Evolutionary conservation across 225 moss, liverwort and hornwort species (phyloP), one percentile per base, ranked within the genome.

Genomic region (Asterella californica): DNA sequence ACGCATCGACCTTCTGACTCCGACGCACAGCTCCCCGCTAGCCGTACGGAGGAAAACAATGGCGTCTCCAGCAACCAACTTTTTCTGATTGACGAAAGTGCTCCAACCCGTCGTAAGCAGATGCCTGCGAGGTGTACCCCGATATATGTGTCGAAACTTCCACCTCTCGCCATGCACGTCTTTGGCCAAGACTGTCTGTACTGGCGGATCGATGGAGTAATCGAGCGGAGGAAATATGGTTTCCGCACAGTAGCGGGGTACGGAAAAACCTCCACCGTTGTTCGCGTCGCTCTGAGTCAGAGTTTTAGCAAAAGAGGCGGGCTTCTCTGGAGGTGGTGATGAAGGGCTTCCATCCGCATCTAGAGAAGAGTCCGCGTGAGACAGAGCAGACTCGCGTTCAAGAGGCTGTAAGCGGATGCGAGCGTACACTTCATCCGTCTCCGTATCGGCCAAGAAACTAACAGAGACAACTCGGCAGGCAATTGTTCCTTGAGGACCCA

Each of bases 101-200:
- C 95, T 95, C 99, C 99, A 99, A 5, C 99, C 99, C 34, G 99
- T 99, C 30, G 99, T 99, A 29, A 99, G 81, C 25, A 99, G 91
- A 81, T 99, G 99, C 72, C 99, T 86, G 72, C 99, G 85, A 0
- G 99, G 99, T 25, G 99, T 99, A 19, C 99, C 99, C 82, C 99
- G 88, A 88, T 99, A 99, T 74, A 99, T 99, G 78, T 99, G 99
- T 27, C 99, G 92, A 81, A 99, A 99, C 83, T 91, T 99, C 99
- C 99, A 99, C 67, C 91, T 88, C 52, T 95, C 95, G 42, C 95
- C 99, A 53, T 99, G 99, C 2, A 99, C 99, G 65, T 99, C 99
- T 81, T 95, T 99, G 5, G 99, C 99, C 48, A 95, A 67, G 4
- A 99, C 93, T 18, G 95, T 99, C 70, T 99, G 99, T 32, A 99